Conservation (phyloP, 805 yeast species). For the Kuraishia capsulata region DNA sequence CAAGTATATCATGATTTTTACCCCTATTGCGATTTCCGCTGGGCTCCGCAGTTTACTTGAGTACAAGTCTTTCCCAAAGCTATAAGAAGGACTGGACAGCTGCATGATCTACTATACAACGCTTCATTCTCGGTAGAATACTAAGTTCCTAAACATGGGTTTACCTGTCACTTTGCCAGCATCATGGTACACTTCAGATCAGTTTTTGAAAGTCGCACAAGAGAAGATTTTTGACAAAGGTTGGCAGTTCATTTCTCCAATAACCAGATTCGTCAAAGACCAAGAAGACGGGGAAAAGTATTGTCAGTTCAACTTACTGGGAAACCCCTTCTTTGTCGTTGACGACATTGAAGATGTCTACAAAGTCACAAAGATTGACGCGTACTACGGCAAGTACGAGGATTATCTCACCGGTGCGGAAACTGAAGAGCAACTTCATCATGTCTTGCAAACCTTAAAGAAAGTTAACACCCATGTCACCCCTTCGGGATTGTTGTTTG, state of each 20-base stretch:
- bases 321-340: slow-evolving; percentile 18
- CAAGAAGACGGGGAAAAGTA: slow-evolving; percentile 9
- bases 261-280: slow-evolving; percentile 11
- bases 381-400: slow-evolving; percentile 16
- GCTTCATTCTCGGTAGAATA: no score
- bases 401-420: slow-evolving; percentile 9
- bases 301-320: slow-evolving; percentile 15
- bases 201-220: slow-evolving; percentile 11
- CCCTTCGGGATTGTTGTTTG: slow-evolving; percentile 16
- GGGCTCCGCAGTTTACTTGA: no score
- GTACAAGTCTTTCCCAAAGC: no score
- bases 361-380: slow-evolving; percentile 7
- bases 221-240: slow-evolving; percentile 16
- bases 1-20: no score
- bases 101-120: no score
- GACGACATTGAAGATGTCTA: slow-evolving; percentile 15
- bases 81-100: no score
- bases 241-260: slow-evolving; percentile 16
- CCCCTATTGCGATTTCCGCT: no score
- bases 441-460: slow-evolving; percentile 7
- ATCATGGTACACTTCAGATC: slow-evolving; percentile 18
- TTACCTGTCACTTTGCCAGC: slow-evolving; percentile 13
- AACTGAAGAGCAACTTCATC: slow-evolving; percentile 6
- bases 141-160: no score
- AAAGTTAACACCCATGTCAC: slow-evolving; percentile 15